Conservation (phyloP, 371 early-diverging fungal species). For the Umbelopsis sp. region DNA sequence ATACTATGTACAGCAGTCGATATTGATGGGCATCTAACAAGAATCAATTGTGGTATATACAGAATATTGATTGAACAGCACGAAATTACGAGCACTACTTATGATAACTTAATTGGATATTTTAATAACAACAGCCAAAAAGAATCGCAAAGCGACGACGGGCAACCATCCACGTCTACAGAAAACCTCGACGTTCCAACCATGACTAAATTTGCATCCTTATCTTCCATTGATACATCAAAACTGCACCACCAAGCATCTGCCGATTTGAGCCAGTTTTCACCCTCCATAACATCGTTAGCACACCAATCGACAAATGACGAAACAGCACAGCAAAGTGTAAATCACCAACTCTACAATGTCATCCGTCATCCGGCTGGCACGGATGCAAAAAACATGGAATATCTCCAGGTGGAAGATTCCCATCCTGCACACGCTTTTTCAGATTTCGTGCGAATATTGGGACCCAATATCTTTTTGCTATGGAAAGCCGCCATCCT, state of each 20-base stretch:
- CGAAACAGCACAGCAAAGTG: not conserved
- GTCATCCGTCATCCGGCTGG: constrained; percentile 17
- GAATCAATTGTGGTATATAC: not conserved
- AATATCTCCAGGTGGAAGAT: constrained; percentile 9
- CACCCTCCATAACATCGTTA: constrained; percentile 7
- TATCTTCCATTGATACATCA: constrained; percentile 6
- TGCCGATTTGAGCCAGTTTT: not conserved
- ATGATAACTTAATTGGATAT: constrained; percentile 20
- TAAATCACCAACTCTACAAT: constrained; percentile 9
- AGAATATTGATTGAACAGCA: not conserved
- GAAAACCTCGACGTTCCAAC: not conserved
- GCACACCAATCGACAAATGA: not conserved
- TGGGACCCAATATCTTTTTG: constrained; percentile 59
- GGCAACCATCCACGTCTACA: not conserved
- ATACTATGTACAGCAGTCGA: not conserved
- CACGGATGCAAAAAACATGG: constrained; percentile 14
- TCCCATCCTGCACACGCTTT: constrained; percentile 32
- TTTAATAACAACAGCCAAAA: constrained; percentile 15
- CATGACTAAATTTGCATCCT: not conserved
- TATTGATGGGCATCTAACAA: not conserved
- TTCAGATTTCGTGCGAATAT: constrained; percentile 39
- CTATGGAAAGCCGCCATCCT: constrained; percentile 64
- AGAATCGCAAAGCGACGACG: not conserved
- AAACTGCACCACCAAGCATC: constrained; percentile 2
- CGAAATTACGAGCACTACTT: constrained; percentile 5